phyloP scores from a whole-genome alignment of 106 monocot genomes.

The Dendrobium catenatum region DNA sequence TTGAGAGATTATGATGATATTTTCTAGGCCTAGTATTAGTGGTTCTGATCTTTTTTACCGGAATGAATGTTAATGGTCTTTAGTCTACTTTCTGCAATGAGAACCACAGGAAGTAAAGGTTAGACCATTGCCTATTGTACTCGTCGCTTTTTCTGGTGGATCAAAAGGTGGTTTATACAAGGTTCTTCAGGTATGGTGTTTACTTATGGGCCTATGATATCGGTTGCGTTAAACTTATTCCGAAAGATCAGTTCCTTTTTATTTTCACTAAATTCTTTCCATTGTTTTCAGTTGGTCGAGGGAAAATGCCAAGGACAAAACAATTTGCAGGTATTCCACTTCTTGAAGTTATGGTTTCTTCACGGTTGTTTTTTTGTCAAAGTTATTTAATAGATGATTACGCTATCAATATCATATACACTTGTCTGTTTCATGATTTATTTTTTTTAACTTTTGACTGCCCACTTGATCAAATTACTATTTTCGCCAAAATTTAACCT shows the following conservation, averaged over 20 bases:
- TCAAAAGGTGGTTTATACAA: conserved; percentile 82
- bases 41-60: neutral
- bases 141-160: conserved; percentile 76
- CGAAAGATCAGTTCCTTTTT: neutral
- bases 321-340: conserved; percentile 25
- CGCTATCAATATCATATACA: neutral
- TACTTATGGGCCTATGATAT: neutral
- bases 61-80: neutral
- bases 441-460: neutral
- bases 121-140: conserved; percentile 53
- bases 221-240: neutral
- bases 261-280: neutral
- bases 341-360: conserved; percentile 1
- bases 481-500: neutral
- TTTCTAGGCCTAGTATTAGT: neutral
- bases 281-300: conserved; percentile 54
- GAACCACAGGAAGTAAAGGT: conserved; percentile 60
- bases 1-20: neutral
- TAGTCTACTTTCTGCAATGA: neutral
- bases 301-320: conserved; percentile 56
- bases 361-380: neutral
- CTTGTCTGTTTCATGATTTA: neutral
- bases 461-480: neutral
- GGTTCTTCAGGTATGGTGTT: conserved; percentile 62
- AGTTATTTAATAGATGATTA: neutral